Evolutionary conservation across 257 asterid species (phyloP), one percentile per base, ranked within the genome.

Genomic region (Ocimum tenuiflorum): DNA sequence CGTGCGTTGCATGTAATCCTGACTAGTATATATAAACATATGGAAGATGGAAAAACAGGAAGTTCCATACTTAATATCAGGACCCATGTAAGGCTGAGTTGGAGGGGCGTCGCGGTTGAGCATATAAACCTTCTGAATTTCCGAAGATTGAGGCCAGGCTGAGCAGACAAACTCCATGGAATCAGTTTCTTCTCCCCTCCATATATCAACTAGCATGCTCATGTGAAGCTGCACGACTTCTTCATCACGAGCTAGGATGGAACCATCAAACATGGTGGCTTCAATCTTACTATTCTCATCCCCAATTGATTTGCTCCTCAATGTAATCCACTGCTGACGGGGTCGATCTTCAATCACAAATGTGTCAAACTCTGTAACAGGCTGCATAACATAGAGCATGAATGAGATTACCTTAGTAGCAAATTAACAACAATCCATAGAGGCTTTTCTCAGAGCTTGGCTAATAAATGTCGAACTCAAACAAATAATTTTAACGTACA

Each of bases 191-290:
- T 76, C 82, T 63, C 77, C 80, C 75, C 77, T 85, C 78, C 82
- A 76, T 52, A 85, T 67, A 77, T 85, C 88, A 64, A 85, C 83
- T 6, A 78, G 78, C 73, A 85, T 58, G 60, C 82, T 82, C 33
- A 78, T 73, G 70, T 82, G 88, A 71, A 80, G 83, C 53, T 55
- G 75, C 59, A 69, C 35, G 24, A 52, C 67, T 54, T 77, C 82
- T 60, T 64, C 71, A 22, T 56, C n/a, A 50, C 23, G 71, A 4
- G 50, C 56, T 13, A 51, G 11, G 12, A 60, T 42, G 36, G 72
- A 70, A 51, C 81, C 86, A 72, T 85, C 91, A 47, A 82, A 80
- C 91, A 85, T 82, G 33, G 86, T 79, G 14, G 83, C 88, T 66
- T 85, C 88, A 23, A 85, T 80, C 73, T 76, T 80, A 41, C 82